A percentile compares a stretch with the other conserved stretches of the same genome.
These are phyloP conservation scores for Chaetomium olivaceum DNA, from an alignment of 2,329 filamentous ascomycete species.

Conservation along the genomic window DNA sequence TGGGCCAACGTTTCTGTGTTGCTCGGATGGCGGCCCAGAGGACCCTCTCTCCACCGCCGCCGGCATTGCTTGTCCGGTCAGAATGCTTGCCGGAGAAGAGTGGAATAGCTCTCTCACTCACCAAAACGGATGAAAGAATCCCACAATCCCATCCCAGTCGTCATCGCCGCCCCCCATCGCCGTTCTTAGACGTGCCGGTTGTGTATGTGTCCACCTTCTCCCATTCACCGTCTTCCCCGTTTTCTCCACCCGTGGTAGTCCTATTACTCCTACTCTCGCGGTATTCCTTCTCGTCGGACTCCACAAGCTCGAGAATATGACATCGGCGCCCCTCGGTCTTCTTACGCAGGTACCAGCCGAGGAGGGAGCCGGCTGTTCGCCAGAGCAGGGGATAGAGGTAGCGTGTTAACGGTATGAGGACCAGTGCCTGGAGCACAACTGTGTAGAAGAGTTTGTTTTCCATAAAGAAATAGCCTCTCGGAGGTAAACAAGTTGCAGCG, in stretches of 20 bases:
- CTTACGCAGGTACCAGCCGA: conserved; percentile 63
- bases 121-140: conserved; percentile 99
- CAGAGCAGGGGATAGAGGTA: conserved; percentile 41
- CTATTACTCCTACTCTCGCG: conserved; percentile 40
- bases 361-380: conserved; percentile 42
- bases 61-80: conserved; percentile 71
- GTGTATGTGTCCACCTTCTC: conserved; percentile 62
- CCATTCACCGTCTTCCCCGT: conserved; percentile 64
- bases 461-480: conserved; percentile 8
- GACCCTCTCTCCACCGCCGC: conserved; percentile 91
- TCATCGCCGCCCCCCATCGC: conserved; percentile 44
- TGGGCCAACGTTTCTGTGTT: conserved; percentile 85
- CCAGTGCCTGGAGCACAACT: conserved; percentile 10
- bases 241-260: conserved; percentile 14
- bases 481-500: not conserved
- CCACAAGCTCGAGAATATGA: conserved; percentile 56
- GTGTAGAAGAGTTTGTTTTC: conserved; percentile 17
- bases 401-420: conserved; percentile 14
- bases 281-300: conserved; percentile 47
- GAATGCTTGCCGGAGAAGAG: not conserved
- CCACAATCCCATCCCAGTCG: conserved; percentile 82
- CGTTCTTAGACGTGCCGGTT: conserved; percentile 40
- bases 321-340: conserved; percentile 64
- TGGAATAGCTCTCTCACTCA: conserved; percentile 43
- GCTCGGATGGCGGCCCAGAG: conserved; percentile 94